Conservation (phyloP, 768 basidiomycete genomes). For the Mycena capillaripes region DNA sequence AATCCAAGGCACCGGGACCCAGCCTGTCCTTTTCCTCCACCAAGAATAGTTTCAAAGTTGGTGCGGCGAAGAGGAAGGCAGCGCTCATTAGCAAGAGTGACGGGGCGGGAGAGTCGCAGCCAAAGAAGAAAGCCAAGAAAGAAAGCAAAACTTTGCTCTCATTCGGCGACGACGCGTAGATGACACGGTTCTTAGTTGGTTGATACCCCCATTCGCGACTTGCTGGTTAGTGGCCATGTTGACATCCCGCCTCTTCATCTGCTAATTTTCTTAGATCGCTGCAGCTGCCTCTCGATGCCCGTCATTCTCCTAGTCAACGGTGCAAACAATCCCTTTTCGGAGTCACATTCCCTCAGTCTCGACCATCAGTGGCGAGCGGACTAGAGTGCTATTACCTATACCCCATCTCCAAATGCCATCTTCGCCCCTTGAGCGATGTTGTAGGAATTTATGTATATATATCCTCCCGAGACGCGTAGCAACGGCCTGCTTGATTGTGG, state of each 20-base stretch:
- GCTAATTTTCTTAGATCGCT: constrained; percentile 1
- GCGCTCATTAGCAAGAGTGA: constrained; percentile 46
- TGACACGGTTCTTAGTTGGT: neutral
- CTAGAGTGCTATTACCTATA: neutral
- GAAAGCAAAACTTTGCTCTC: constrained; percentile 64
- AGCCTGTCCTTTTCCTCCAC: constrained; percentile 63
- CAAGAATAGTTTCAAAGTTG: constrained; percentile 43
- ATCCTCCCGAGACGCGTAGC: neutral
- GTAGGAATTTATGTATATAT: neutral
- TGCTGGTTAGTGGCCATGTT: constrained; percentile 7
- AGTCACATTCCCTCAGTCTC: neutral
- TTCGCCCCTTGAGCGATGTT: neutral
- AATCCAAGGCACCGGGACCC: constrained; percentile 40
- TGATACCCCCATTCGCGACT: neutral
- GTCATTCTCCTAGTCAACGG: neutral
- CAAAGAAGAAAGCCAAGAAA: constrained; percentile 72
- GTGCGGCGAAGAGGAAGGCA: constrained; percentile 58
- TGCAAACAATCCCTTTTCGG: neutral
- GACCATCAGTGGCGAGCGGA: constrained; percentile 7
- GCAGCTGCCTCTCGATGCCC: neutral
- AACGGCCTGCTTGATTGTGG: neutral
- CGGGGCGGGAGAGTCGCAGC: constrained; percentile 39
- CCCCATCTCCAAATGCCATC: neutral
- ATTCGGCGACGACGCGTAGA: constrained; percentile 69
- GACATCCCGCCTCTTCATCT: neutral